Base-by-base conservation (phyloP, 169 alveolate genomes). In the Plasmodium ovale region DNA sequence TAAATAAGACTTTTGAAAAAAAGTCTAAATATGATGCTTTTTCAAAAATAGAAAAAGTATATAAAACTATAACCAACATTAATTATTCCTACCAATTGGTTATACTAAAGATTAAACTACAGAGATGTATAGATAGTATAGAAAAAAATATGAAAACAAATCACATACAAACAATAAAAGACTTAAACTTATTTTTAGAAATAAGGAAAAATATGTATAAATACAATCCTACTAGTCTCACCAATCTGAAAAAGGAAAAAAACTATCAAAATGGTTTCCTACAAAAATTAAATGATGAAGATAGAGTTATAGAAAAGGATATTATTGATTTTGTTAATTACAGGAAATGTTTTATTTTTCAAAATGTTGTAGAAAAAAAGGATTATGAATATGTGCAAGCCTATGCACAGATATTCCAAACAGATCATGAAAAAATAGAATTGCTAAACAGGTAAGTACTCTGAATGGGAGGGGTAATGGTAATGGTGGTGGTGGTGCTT, bases 1-100 rank as follows among this genome's bases (percentile, higher is more conserved):
- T 82, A 51, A 65, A 82, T 58, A 82, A 67, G 14, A 65, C 65
- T 71, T 71, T 82, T 42, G 67, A 69, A 49, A 71, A 82, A 69
- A 82, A 82, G 37, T 82, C 72, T 25, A 82, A 82, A n/a, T 82
- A 82, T 82, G 72, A 82, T 33, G 72, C 84, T 0, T 82, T 82
- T 68, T 51, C 68, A 39, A 53, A 35, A 35, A 82, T 82, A 10
- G 90, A 82, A 67, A 82, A 19, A 14, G 60, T 82, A 6, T 82
- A 82, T 53, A 54, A 51, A 39, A 82, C 85, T 14, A 53, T 82
- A 65, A 65, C 90, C 12, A 49, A 82, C 54, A 71, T 82, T 33
- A 82, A 82, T 35, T 49, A 70, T 0, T 67, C 90, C 0, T 82
- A 82, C 19, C 85, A 82, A 47, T 82, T 35, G 64, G 67, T 42